A percentile compares a stretch with the other conserved stretches of the same genome.
phyloP scores from a whole-genome alignment of 305 asterid genomes.

The Fraxinus nigra region DNA sequence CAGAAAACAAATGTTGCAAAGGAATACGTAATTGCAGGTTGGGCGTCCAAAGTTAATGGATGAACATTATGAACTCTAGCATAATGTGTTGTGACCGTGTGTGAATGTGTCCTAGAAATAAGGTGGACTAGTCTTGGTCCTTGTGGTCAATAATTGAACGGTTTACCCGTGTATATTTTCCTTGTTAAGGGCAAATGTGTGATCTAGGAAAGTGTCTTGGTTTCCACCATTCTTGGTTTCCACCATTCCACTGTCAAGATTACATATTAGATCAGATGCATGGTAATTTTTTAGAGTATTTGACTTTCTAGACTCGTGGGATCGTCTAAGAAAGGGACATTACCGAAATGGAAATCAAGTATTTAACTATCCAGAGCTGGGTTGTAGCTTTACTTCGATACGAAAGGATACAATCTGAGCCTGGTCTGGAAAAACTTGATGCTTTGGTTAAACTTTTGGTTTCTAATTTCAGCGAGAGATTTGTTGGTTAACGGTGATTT shows the following conservation, averaged over 20 bases:
- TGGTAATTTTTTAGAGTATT: background rate
- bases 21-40: constrained; percentile 21
- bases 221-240: background rate
- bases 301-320: background rate
- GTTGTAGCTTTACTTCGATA: too few species aligned
- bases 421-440: too few species aligned
- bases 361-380: too few species aligned
- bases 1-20: constrained; percentile 59
- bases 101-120: background rate
- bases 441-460: too few species aligned
- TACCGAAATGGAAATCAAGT: too few species aligned
- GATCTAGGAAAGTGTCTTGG: background rate
- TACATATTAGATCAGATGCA: background rate
- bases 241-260: background rate
- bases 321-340: background rate
- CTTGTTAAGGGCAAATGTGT: background rate
- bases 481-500: too few species aligned
- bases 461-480: too few species aligned
- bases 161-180: background rate
- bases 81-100: background rate
- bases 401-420: too few species aligned
- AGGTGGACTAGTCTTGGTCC: background rate
- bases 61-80: too few species aligned
- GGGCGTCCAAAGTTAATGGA: too few species aligned
- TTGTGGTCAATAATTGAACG: background rate